phyloP scores from a whole-genome alignment of 208 protist genomes.

The Trypanosomatidae sp. region DNA sequence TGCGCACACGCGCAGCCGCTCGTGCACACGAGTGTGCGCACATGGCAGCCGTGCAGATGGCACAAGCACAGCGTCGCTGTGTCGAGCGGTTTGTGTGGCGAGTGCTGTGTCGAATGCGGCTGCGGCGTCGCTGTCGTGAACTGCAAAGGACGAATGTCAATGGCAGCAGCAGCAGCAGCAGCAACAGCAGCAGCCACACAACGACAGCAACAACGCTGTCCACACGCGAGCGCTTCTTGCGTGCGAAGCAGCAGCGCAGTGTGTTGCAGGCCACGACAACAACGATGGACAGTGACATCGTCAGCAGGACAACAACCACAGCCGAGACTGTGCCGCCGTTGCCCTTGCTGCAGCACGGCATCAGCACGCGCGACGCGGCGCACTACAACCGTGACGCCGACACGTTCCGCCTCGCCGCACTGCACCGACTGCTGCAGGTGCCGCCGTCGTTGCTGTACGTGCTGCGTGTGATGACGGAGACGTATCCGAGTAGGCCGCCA shows the following conservation, averaged over 20 bases:
- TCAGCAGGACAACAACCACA: background rate
- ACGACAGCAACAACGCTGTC: constrained; percentile 2
- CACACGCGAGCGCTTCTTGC: constrained; percentile 48
- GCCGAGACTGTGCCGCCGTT: constrained; percentile 3
- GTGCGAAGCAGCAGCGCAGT: constrained; percentile 34
- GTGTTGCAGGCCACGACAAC: background rate
- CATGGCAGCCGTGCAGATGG: too few relatives aligned
- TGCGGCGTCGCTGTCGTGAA: background rate
- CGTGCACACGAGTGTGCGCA: too few relatives aligned
- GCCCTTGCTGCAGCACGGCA: constrained; percentile 26
- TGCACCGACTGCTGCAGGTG: constrained; percentile 69
- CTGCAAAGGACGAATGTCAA: background rate
- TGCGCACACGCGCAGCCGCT: too few relatives aligned
- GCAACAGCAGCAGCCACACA: background rate
- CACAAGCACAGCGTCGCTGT: too few relatives aligned
- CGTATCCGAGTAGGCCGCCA: constrained; percentile 32
- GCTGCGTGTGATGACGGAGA: constrained; percentile 24
- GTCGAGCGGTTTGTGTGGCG: too few relatives aligned
- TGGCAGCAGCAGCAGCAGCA: constrained; percentile 6
- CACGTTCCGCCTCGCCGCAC: constrained; percentile 50
- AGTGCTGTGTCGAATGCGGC: too few relatives aligned
- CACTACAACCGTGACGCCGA: constrained; percentile 41
- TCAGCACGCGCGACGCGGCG: constrained; percentile 42
- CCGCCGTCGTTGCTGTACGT: constrained; percentile 58
- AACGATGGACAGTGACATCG: background rate